phyloP scores from a whole-genome alignment of 768 basidiomycete genomes.

The Boletus reticulatus region DNA sequence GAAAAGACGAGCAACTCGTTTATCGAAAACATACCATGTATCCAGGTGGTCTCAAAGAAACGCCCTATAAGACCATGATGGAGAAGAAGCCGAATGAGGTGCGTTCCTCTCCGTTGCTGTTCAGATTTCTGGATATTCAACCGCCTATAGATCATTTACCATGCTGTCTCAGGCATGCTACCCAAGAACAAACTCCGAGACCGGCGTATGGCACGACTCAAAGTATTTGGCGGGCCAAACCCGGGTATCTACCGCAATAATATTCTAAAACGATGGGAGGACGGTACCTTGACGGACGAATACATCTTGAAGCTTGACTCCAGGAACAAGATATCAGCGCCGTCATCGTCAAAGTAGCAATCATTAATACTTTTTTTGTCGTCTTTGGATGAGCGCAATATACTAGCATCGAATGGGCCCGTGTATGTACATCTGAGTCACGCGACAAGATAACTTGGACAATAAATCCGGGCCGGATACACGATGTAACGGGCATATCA shows the following conservation, averaged over 20 bases:
- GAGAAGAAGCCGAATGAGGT: constrained; percentile 87
- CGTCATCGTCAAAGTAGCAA: constrained; percentile 11
- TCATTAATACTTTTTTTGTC: too few species aligned
- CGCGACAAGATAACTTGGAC: too few species aligned
- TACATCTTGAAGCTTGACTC: constrained; percentile 27
- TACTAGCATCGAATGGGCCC: too few species aligned
- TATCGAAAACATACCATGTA: constrained; percentile 92
- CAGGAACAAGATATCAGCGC: constrained; percentile 15
- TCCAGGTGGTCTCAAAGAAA: constrained; percentile 92
- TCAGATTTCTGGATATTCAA: background rate
- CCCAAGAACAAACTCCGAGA: constrained; percentile 97
- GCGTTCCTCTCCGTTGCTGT: constrained; percentile 25
- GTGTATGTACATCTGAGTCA: too few species aligned
- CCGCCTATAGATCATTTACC: constrained; percentile 75
- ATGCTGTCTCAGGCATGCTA: constrained; percentile 97
- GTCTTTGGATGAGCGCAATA: too few species aligned
- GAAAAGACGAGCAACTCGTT: constrained; percentile 82
- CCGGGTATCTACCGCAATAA: constrained; percentile 78
- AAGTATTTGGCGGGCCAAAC: constrained; percentile 80
- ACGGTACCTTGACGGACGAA: constrained; percentile 60
- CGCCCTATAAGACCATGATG: constrained; percentile 82
- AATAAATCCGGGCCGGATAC: too few species aligned
- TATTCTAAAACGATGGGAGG: constrained; percentile 80
- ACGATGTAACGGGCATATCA: background rate
- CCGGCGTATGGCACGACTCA: constrained; percentile 79